phyloP scores from a whole-genome alignment of 1,284 basidiomycete species.

The Puccinia horiana region DNA sequence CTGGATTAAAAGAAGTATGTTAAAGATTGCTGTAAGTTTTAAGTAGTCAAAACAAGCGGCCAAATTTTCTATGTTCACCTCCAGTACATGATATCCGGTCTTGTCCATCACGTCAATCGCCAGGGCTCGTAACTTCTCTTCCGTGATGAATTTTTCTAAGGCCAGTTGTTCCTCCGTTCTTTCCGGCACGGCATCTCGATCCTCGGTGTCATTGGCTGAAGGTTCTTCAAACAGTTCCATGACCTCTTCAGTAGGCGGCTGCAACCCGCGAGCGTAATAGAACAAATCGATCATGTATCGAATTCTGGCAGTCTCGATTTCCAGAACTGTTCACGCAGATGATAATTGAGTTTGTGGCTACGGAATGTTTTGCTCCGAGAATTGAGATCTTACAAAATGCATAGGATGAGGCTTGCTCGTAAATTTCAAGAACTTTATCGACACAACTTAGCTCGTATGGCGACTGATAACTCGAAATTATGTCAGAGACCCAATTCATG shows the following conservation, averaged over 20 bases:
- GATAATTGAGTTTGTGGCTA: neutral
- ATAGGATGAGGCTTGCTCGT: constrained; percentile 48
- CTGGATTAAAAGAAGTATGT: neutral
- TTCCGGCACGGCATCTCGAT: neutral
- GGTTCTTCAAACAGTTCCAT: constrained; percentile 36
- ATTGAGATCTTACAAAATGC: constrained; percentile 42
- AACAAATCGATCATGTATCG: constrained; percentile 37
- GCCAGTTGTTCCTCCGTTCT: constrained; percentile 13
- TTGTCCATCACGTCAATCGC: constrained; percentile 45
- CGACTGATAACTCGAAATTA: constrained; percentile 12
- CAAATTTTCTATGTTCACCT: constrained; percentile 14
- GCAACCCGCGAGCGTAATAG: constrained; percentile 24
- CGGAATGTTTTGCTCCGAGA: neutral
- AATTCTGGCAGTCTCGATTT: constrained; percentile 34
- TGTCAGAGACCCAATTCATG: constrained; percentile 37
- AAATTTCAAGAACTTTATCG: constrained; percentile 35
- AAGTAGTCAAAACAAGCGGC: neutral
- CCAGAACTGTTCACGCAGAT: constrained; percentile 22
- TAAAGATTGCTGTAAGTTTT: neutral
- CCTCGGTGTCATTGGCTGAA: constrained; percentile 1
- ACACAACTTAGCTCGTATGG: constrained; percentile 31
- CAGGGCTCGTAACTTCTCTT: constrained; percentile 40
- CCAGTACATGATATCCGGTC: constrained; percentile 47
- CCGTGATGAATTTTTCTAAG: constrained; percentile 26
- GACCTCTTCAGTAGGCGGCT: constrained; percentile 28